Percentiles rank a stretch among this genome's conserved stretches.
These are phyloP conservation scores for Pythium rishiriense DNA, from an alignment of 352 stramenopile genomes.

Conservation along the genomic window DNA sequence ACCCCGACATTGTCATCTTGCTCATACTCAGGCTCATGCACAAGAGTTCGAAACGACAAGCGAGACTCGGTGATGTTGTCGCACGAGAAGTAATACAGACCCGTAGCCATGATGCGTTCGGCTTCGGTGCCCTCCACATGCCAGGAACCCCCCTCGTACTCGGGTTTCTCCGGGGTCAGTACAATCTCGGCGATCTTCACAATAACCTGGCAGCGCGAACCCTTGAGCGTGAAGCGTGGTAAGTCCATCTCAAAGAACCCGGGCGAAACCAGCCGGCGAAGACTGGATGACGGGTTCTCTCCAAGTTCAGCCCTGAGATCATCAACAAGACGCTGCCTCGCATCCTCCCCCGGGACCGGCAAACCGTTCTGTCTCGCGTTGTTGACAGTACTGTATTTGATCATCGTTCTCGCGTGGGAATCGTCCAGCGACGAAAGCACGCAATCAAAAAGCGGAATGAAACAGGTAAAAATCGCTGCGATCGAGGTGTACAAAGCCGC, in stretches of 20 bases:
- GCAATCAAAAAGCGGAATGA: constrained; percentile 35
- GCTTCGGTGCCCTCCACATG: constrained; percentile 29
- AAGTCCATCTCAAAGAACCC: constrained; percentile 7
- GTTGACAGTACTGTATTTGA: constrained; percentile 4
- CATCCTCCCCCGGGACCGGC: constrained; percentile 43
- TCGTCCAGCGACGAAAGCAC: constrained; percentile 18
- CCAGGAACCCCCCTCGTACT: constrained; percentile 28
- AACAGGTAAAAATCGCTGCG: constrained; percentile 18
- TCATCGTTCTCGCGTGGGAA: background rate
- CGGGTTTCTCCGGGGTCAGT: constrained; percentile 30
- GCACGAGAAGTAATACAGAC: constrained; percentile 30
- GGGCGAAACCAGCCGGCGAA: background rate
- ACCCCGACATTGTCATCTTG: constrained; percentile 9
- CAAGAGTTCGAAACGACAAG: constrained; percentile 23
- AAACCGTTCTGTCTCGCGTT: too few relatives aligned
- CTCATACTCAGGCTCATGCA: background rate
- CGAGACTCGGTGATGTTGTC: constrained; percentile 32
- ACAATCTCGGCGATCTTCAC: constrained; percentile 32
- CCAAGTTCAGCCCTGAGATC: too few relatives aligned
- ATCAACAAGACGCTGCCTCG: too few relatives aligned
- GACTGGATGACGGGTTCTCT: background rate
- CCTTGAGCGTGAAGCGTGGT: constrained; percentile 11
- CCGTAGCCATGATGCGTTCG: constrained; percentile 33
- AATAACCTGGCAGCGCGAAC: constrained; percentile 28
- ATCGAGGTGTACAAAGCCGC: constrained; percentile 25